Conservation (phyloP, 345 rosid genomes). For the Gossypium rotundifolium region DNA sequence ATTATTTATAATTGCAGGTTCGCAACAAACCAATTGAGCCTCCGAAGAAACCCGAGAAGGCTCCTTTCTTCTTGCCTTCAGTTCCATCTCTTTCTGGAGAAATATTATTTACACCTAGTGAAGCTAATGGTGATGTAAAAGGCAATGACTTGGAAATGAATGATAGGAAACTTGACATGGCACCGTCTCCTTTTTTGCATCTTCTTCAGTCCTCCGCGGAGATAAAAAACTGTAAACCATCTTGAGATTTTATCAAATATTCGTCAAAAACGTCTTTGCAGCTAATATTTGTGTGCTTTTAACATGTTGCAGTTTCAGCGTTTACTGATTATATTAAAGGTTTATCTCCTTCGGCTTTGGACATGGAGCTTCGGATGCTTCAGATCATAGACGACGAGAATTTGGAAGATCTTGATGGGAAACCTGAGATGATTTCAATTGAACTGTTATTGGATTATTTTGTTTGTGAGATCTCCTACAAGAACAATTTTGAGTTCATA, state of each 20-base stretch:
- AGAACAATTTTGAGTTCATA: slow-evolving; percentile 81
- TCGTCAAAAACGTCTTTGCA: neutral
- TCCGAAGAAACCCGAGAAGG: slow-evolving; percentile 81
- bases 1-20: neutral
- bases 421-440: slow-evolving; percentile 56
- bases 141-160: slow-evolving; percentile 25
- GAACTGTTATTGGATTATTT: slow-evolving; percentile 78
- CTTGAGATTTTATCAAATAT: neutral
- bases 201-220: slow-evolving; percentile 55
- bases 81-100: slow-evolving; percentile 85
- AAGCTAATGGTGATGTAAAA: slow-evolving; percentile 20
- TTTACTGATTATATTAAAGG: slow-evolving; percentile 82
- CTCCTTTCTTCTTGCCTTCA: slow-evolving; percentile 91
- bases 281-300: slow-evolving; percentile 18
- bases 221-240: slow-evolving; percentile 50
- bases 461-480: slow-evolving; percentile 55
- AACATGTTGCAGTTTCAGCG: slow-evolving; percentile 44
- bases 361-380: slow-evolving; percentile 85
- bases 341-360: slow-evolving; percentile 80
- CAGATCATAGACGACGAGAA: slow-evolving; percentile 74
- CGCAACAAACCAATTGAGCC: slow-evolving; percentile 33
- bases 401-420: slow-evolving; percentile 50
- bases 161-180: slow-evolving; percentile 27
- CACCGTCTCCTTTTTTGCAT: slow-evolving; percentile 44
- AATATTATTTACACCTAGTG: slow-evolving; percentile 62